Conservation (phyloP, 441 rosid species). For the Erodium trifolium region DNA sequence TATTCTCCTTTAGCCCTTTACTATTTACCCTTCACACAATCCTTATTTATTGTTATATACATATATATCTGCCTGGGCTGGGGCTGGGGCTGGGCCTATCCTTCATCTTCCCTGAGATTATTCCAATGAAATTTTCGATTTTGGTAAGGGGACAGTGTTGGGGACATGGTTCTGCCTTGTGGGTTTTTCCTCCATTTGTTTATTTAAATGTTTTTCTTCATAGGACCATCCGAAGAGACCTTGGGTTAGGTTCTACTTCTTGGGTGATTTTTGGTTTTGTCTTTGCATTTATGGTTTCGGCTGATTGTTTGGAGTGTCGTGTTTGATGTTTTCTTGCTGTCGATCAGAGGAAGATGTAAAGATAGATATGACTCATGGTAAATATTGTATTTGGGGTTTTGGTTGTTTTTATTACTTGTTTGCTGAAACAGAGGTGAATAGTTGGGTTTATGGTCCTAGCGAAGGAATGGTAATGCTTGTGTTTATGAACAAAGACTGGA, state of each 20-base stretch:
- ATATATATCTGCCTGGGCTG: conserved; percentile 34
- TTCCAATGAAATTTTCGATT: conserved; percentile 24
- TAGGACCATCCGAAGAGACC: conserved; percentile 28
- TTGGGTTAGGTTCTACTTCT: neutral
- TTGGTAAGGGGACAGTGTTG: conserved; percentile 37
- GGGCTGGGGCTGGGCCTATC: conserved; percentile 11
- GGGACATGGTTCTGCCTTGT: conserved; percentile 49
- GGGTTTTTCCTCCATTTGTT: conserved; percentile 28
- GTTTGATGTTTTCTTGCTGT: conserved; percentile 18
- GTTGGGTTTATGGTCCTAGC: conserved; percentile 20
- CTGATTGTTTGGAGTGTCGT: conserved; percentile 24
- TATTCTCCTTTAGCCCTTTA: conserved; percentile 18
- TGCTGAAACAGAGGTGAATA: conserved; percentile 32
- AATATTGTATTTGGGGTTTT: neutral
- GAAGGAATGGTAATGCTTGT: conserved; percentile 37
- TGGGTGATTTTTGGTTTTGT: conserved; percentile 23
- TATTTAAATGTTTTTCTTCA: conserved; percentile 15
- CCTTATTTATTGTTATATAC: conserved; percentile 17
- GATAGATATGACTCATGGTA: neutral
- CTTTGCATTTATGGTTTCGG: conserved; percentile 26
- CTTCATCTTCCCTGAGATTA: conserved; percentile 25
- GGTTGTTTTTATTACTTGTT: conserved; percentile 14
- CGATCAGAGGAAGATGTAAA: conserved; percentile 8
- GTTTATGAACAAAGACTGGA: conserved; percentile 21
- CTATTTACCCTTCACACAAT: conserved; percentile 21